These are phyloP conservation scores for Dioscorea alata DNA, from an alignment of 106 monocot genomes.

Conservation along the genomic window DNA sequence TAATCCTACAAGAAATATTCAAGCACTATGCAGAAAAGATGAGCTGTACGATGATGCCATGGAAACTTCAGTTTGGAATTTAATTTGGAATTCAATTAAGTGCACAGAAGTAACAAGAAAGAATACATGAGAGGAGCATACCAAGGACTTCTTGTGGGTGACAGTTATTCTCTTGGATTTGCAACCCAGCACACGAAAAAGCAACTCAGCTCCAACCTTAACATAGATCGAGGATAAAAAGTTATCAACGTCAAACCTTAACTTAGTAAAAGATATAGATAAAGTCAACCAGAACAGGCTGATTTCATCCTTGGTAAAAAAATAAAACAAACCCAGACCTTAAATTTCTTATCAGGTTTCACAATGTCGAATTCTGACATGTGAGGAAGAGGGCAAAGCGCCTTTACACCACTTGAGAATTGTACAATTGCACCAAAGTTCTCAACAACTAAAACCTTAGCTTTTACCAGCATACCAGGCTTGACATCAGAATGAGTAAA, in stretches of 20 bases:
- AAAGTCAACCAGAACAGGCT: neutral
- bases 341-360: slow-evolving; percentile 85
- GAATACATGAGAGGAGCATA: slow-evolving; percentile 16
- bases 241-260: neutral
- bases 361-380: slow-evolving; percentile 92
- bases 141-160: slow-evolving; percentile 84
- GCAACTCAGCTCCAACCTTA: slow-evolving; percentile 83
- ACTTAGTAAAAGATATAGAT: neutral
- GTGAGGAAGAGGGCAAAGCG: slow-evolving; percentile 87
- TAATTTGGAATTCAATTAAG: slow-evolving; percentile 28
- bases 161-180: slow-evolving; percentile 97
- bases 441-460: slow-evolving; percentile 74
- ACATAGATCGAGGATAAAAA: neutral
- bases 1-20: neutral
- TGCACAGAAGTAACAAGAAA: neutral
- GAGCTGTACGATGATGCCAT: too few species aligned
- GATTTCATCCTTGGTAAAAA: neutral
- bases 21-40: too few species aligned
- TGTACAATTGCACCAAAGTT: slow-evolving; percentile 78
- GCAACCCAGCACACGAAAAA: slow-evolving; percentile 92
- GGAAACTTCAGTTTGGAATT: too few species aligned
- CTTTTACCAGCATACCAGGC: slow-evolving; percentile 90
- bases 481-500: slow-evolving; percentile 96
- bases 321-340: slow-evolving; percentile 33
- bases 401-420: slow-evolving; percentile 91